phyloP scores from a whole-genome alignment of 2,329 filamentous ascomycete genomes.

The Aschersonia sp. region DNA sequence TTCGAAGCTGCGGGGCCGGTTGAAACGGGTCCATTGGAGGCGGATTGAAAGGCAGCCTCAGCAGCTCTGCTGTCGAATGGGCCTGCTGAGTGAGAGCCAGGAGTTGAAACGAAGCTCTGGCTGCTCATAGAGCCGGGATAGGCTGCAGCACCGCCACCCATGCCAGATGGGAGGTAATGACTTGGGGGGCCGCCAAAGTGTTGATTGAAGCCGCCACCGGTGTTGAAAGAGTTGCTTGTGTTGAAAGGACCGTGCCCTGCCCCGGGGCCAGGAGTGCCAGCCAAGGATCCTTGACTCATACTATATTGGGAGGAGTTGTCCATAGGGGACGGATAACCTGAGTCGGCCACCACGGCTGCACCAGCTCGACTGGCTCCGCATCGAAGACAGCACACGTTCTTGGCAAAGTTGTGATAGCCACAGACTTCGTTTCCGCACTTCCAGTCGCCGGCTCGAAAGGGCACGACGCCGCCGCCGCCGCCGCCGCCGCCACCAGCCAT shows the following conservation, averaged over 20 bases:
- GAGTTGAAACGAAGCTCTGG: constrained; percentile 58
- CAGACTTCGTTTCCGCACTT: constrained; percentile 97
- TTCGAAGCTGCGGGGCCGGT: constrained; percentile 57
- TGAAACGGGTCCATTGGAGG: constrained; percentile 66
- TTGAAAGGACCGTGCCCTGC: constrained; percentile 45
- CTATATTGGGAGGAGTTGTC: constrained; percentile 70
- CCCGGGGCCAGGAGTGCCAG: constrained; percentile 50
- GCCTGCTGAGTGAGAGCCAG: constrained; percentile 67
- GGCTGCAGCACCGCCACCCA: constrained; percentile 53
- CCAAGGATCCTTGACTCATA: constrained; percentile 82
- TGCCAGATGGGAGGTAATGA: constrained; percentile 79
- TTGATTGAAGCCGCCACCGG: constrained; percentile 52
- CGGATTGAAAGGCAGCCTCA: constrained; percentile 86
- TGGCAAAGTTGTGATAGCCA: constrained; percentile 98
- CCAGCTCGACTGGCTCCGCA: constrained; percentile 91
- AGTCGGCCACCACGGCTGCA: constrained; percentile 88
- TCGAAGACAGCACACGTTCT: constrained; percentile 95
- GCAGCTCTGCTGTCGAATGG: constrained; percentile 88
- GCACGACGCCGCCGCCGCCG: constrained; percentile 61
- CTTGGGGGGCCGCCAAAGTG: constrained; percentile 80
- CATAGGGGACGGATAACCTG: constrained; percentile 82
- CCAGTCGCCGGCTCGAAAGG: constrained; percentile 97
- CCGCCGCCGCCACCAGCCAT: constrained; percentile 71
- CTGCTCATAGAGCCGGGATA: constrained; percentile 74
- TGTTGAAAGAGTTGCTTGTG: constrained; percentile 54